Conservation (phyloP, 352 stramenopile species). For the Globisporangium yorkense region DNA sequence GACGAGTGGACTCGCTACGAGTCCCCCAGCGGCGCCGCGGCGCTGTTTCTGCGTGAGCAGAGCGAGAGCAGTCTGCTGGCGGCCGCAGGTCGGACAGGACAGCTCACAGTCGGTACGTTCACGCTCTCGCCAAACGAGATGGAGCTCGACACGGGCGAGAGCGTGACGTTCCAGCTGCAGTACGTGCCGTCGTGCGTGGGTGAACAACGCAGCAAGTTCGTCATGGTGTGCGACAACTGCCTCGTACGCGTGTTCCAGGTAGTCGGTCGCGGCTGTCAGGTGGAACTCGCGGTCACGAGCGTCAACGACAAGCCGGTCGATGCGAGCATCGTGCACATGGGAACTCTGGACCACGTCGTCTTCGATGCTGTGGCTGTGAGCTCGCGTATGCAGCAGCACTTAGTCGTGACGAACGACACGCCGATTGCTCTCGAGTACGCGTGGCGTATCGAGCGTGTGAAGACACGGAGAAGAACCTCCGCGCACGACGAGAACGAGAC, state of each 20-base stretch:
- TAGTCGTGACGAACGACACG: slow-evolving; percentile 61
- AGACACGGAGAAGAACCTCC: neutral
- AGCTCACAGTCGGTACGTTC: slow-evolving; percentile 40
- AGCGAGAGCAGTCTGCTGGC: neutral
- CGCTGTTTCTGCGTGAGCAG: slow-evolving; percentile 5
- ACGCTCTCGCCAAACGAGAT: slow-evolving; percentile 46
- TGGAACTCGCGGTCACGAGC: slow-evolving; percentile 41
- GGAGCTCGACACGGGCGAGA: slow-evolving; percentile 37
- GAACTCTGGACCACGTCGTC: slow-evolving; percentile 32
- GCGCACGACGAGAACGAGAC: neutral
- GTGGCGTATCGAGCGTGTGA: slow-evolving; percentile 32
- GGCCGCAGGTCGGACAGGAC: neutral
- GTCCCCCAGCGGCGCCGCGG: slow-evolving; percentile 5
- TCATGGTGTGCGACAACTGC: slow-evolving; percentile 84
- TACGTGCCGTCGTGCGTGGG: slow-evolving; percentile 55
- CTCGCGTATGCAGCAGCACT: slow-evolving; percentile 21
- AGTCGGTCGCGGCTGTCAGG: slow-evolving; percentile 55
- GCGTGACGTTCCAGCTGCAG: slow-evolving; percentile 36
- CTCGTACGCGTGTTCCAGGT: slow-evolving; percentile 70
- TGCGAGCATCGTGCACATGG: slow-evolving; percentile 35
- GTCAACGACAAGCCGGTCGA: slow-evolving; percentile 50
- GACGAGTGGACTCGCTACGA: slow-evolving; percentile 41
- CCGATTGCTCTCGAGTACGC: slow-evolving; percentile 51
- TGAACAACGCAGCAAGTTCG: slow-evolving; percentile 54
- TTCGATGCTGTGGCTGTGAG: slow-evolving; percentile 45